Evolutionary conservation across 2,329 filamentous ascomycete genomes (phyloP).

Genomic region (Sclerotiophoma versabilis): DNA sequence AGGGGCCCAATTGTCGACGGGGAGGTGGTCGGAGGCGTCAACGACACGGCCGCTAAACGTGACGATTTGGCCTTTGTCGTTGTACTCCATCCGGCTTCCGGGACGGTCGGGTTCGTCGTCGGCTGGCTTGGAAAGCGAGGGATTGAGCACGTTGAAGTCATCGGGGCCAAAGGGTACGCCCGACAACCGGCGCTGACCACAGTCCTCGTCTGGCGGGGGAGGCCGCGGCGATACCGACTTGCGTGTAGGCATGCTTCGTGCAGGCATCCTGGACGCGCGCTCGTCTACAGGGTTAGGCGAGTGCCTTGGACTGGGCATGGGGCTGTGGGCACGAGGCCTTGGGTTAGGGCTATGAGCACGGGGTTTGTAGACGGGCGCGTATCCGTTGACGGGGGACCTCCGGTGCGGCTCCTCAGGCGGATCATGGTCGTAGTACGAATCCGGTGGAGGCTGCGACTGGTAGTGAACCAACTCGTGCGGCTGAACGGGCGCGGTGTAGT

Average conservation of each 20-base stretch:
- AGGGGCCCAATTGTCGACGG: conserved; percentile 78
- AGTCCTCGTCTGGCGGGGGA: conserved; percentile 52
- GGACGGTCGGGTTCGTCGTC: conserved; percentile 39
- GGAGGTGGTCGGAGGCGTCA: conserved; percentile 81
- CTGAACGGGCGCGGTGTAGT: conserved; percentile 40
- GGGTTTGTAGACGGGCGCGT: conserved; percentile 53
- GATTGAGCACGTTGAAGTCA: conserved; percentile 76
- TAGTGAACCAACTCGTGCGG: conserved; percentile 41
- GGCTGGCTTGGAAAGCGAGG: conserved; percentile 49
- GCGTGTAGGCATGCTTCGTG: conserved; percentile 60
- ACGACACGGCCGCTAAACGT: conserved; percentile 78
- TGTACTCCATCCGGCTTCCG: conserved; percentile 51
- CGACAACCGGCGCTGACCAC: conserved; percentile 60
- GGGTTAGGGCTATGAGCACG: conserved; percentile 54
- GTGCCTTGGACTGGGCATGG: conserved; percentile 42
- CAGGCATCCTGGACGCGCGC: conserved; percentile 51
- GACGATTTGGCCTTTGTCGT: conserved; percentile 73
- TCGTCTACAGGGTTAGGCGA: conserved; percentile 38
- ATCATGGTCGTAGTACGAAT: conserved; percentile 54
- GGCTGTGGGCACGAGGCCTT: conserved; percentile 53
- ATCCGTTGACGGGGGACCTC: conserved; percentile 46
- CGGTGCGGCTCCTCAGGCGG: conserved; percentile 46
- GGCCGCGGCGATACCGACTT: conserved; percentile 80
- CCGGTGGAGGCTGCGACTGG: conserved; percentile 40
- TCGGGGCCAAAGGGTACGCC: conserved; percentile 77